Evolutionary conservation across 768 basidiomycete genomes (phyloP).

Genomic region (Sarcomyxa edulis): DNA sequence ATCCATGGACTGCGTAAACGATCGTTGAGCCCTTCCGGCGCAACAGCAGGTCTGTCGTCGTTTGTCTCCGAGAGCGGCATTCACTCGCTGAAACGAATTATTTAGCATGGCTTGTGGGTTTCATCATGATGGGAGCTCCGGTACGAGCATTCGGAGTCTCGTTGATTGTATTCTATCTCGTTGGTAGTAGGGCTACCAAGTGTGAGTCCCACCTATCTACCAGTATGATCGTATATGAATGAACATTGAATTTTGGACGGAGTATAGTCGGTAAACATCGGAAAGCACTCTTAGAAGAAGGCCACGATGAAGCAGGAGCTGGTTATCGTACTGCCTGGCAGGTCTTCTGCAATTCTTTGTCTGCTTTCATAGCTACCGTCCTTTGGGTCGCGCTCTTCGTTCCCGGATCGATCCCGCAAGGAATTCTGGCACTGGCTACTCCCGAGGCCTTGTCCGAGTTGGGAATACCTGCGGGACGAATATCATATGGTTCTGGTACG

Average conservation of each 20-base stretch:
- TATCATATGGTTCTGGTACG: constrained; percentile 29
- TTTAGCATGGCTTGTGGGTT: too few species aligned
- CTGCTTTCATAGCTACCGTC: constrained; percentile 53
- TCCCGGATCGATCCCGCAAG: constrained; percentile 34
- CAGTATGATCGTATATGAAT: too few species aligned
- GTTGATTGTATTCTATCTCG: constrained; percentile 73
- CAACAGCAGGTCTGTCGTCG: too few species aligned
- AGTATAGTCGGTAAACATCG: constrained; percentile 60
- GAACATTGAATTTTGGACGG: too few species aligned
- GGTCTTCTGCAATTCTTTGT: constrained; percentile 76
- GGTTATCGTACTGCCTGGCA: constrained; percentile 79
- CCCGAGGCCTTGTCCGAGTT: constrained; percentile 13
- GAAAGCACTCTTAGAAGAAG: constrained; percentile 76
- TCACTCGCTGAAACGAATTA: too few species aligned
- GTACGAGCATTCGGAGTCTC: constrained; percentile 59
- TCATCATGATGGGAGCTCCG: constrained; percentile 64
- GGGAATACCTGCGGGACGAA: constrained; percentile 7
- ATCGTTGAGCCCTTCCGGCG: constrained; percentile 75
- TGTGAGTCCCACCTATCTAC: constrained; percentile 30
- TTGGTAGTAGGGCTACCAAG: constrained; percentile 82
- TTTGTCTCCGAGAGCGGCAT: too few species aligned
- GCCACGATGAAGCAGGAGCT: constrained; percentile 56
- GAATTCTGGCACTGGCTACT: constrained; percentile 17
- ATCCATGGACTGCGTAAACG: constrained; percentile 67
- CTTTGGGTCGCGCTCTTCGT: constrained; percentile 62